Evolutionary conservation across 164 flowering plant genomes (phyloP).

Genomic region (Berberis vulgaris): DNA sequence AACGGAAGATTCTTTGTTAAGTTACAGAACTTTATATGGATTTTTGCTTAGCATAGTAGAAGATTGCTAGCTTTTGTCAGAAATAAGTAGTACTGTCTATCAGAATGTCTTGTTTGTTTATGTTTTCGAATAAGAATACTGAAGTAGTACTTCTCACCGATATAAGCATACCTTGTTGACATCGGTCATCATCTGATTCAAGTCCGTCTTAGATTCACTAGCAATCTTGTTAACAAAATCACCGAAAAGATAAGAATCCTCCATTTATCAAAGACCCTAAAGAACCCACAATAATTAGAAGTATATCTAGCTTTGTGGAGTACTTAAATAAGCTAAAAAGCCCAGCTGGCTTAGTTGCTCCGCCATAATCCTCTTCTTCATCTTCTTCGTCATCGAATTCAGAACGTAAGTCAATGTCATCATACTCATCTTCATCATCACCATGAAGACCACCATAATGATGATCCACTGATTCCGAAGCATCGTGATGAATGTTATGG

Average conservation of each 20-base stretch:
- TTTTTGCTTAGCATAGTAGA: too few relatives aligned
- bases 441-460: conserved; percentile 7
- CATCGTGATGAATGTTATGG: conserved; percentile 14
- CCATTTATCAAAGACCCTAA: conserved; percentile 72
- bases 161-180: too few relatives aligned
- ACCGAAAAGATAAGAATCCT: conserved; percentile 62
- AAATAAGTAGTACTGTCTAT: neutral
- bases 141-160: too few relatives aligned
- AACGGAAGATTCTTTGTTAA: too few relatives aligned
- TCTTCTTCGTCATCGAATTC: conserved; percentile 23
- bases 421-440: conserved; percentile 6
- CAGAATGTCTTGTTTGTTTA: too few relatives aligned
- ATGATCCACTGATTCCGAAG: too few relatives aligned
- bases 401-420: neutral
- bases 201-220: too few relatives aligned
- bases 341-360: conserved; percentile 22
- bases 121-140: too few relatives aligned
- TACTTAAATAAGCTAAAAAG: conserved; percentile 50
- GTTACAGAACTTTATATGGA: too few relatives aligned
- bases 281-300: conserved; percentile 54
- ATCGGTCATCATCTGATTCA: too few relatives aligned
- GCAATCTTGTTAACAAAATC: neutral
- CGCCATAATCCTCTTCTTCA: conserved; percentile 31
- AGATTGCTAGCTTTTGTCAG: too few relatives aligned
- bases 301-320: conserved; percentile 1